phyloP scores from a whole-genome alignment of 306 rosid species.

The Mucuna pruriens region DNA sequence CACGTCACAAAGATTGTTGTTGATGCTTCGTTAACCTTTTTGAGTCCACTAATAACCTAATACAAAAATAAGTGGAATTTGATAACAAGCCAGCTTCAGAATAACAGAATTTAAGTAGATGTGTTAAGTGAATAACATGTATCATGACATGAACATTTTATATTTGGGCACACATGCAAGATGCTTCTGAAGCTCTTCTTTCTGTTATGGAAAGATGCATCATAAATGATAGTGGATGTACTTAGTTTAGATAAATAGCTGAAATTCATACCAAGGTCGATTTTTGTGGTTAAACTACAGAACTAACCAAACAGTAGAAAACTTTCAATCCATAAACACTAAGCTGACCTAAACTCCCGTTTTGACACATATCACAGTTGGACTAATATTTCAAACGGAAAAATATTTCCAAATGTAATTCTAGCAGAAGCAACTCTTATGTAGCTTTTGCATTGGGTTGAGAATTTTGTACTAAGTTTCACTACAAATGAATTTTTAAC shows the following conservation, averaged over 20 bases:
- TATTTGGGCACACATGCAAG: slow-evolving; percentile 3
- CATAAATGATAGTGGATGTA: neutral
- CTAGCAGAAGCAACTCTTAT: neutral
- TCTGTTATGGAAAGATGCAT: neutral
- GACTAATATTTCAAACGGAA: neutral
- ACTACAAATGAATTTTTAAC: neutral
- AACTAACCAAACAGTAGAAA: neutral
- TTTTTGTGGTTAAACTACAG: neutral
- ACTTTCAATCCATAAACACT: neutral
- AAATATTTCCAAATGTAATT: neutral
- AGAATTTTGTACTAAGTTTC: neutral
- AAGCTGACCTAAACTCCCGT: neutral
- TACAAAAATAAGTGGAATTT: neutral
- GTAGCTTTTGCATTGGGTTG: neutral
- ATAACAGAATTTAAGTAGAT: slow-evolving; percentile 9
- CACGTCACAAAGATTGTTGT: slow-evolving; percentile 70
- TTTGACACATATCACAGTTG: neutral
- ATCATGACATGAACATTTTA: slow-evolving; percentile 1
- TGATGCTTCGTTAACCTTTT: slow-evolving; percentile 56
- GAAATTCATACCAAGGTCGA: neutral
- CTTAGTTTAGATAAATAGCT: neutral
- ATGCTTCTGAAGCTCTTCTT: neutral
- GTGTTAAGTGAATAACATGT: slow-evolving; percentile 12
- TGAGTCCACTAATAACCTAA: slow-evolving; percentile 58
- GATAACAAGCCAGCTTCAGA: neutral